Evolutionary conservation across 2,329 filamentous ascomycete genomes (phyloP).

Genomic region (Elsinoe fawcettii): DNA sequence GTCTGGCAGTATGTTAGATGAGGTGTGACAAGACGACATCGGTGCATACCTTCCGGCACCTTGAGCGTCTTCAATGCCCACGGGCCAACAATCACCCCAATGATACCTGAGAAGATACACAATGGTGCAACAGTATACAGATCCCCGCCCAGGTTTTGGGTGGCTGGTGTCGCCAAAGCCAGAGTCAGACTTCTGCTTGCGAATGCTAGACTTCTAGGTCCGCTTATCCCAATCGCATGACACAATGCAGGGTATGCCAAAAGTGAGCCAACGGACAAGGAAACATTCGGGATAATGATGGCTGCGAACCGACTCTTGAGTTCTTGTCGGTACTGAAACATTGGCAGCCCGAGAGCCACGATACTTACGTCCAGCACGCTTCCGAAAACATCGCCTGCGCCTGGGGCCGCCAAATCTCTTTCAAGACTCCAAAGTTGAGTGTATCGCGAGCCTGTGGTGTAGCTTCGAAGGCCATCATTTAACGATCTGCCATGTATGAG

Average conservation of each 20-base stretch:
- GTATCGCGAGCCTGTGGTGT: constrained; percentile 49
- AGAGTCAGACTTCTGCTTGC: constrained; percentile 51
- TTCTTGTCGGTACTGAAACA: constrained; percentile 54
- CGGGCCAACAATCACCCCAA: constrained; percentile 50
- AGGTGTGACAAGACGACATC: not conserved
- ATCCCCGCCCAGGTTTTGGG: constrained; percentile 51
- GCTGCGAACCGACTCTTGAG: constrained; percentile 41
- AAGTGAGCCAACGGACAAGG: constrained; percentile 46
- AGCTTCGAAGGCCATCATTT: constrained; percentile 36
- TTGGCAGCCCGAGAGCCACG: constrained; percentile 52
- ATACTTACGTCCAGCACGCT: constrained; percentile 52
- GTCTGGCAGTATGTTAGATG: constrained; percentile 33
- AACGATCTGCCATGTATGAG: constrained; percentile 39
- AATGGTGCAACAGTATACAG: constrained; percentile 49
- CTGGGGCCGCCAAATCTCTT: constrained; percentile 33
- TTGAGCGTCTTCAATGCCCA: constrained; percentile 42
- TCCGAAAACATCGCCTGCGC: constrained; percentile 51
- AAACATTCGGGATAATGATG: constrained; percentile 48
- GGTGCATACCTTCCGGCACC: constrained; percentile 46
- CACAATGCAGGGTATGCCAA: constrained; percentile 53
- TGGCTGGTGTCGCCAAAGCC: constrained; percentile 52
- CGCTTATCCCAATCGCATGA: constrained; percentile 47
- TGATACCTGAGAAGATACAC: constrained; percentile 52
- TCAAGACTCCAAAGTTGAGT: constrained; percentile 42
- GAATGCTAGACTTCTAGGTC: constrained; percentile 48